Evolutionary conservation across 805 yeast species (phyloP), one percentile per base, ranked within the genome.

Genomic region (Kurtzmaniella fragi): DNA sequence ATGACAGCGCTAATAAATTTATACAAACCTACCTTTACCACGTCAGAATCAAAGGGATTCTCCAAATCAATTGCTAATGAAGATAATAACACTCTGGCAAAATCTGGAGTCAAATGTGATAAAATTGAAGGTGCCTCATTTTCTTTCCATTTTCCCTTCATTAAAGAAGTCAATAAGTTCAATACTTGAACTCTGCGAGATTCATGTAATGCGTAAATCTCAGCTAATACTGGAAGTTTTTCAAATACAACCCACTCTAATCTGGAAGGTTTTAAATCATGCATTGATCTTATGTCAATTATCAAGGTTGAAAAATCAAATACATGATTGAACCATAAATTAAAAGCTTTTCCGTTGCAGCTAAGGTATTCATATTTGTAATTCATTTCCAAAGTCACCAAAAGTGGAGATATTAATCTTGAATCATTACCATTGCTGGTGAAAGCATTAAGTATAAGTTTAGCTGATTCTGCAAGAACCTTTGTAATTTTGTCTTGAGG

Each of bases 61-160:
- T 74, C 71, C 49, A 89, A 64, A 47, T 86, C 89, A 0, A 70
- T 46, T 0, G 79, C 73, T 23, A 91, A 56, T 1, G 82, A 71
- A n/a, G 70, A 66, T 8, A 86, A 63, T 23, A 91, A 67, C 3
- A 77, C 59, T 20, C 71, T 72, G 0, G 95, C 75, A 46, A 77
- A 72, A 14, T 71, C 67, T n/a, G 73, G 67, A 3, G 95, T 93
- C 39, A 91, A 62, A 54, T 87, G 87, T 0, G 97, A 84, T 30
- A 91, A 66, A 35, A 91, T 62, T 1, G 96, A 88, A 3, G 95
- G 95, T 9, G 28, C 3, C 10, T 12, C 11, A 8, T 14, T 17
- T 7, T 17, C 13, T 13, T 13, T 11, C 82, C 85, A 78, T 2
- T 53, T 61, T 0, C 79, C 80, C 32, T 66, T 68, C 1, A 84